Evolutionary conservation across 75 land plant species (phyloP).

Genomic region (Pinus taeda): DNA sequence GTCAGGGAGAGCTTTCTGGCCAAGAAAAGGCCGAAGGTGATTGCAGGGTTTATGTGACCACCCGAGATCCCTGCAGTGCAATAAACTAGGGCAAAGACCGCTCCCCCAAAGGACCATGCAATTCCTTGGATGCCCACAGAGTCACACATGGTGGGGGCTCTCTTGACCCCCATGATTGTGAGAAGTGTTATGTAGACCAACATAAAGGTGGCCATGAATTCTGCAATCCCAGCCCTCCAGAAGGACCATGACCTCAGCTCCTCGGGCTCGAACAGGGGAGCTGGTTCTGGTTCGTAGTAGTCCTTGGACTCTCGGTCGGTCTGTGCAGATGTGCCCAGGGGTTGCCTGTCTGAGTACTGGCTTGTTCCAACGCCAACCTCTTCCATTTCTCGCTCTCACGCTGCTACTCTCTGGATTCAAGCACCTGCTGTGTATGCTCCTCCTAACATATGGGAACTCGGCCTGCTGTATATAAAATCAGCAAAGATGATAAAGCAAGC

Average conservation of each 20-base stretch:
- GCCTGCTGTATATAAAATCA: no score
- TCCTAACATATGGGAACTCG: no score
- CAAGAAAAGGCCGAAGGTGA: conserved; percentile 12
- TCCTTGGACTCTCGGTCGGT: conserved; percentile 14
- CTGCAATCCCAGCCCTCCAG: neutral
- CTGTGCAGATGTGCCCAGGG: conserved; percentile 32
- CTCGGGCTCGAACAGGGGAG: neutral
- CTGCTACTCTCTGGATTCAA: no score
- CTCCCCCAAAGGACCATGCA: conserved; percentile 25
- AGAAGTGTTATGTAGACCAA: conserved; percentile 39
- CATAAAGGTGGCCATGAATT: conserved; percentile 13
- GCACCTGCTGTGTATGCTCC: no score
- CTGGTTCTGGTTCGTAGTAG: neutral
- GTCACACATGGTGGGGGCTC: conserved; percentile 4
- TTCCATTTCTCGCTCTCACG: conserved; percentile 23
- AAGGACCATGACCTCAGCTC: neutral
- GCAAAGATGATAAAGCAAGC: no score
- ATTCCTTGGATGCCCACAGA: conserved; percentile 10
- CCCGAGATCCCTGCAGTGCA: conserved; percentile 32
- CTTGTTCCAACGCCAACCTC: conserved; percentile 45
- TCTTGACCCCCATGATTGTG: conserved; percentile 31
- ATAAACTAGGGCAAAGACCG: conserved; percentile 40
- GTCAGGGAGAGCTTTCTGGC: conserved; percentile 36
- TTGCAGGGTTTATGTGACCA: no score
- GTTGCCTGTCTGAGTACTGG: conserved; percentile 44